Percentiles rank a stretch among this genome's conserved stretches.
Evolutionary conservation across 345 rosid genomes (phyloP).

Genomic region (Citrus unshiu): DNA sequence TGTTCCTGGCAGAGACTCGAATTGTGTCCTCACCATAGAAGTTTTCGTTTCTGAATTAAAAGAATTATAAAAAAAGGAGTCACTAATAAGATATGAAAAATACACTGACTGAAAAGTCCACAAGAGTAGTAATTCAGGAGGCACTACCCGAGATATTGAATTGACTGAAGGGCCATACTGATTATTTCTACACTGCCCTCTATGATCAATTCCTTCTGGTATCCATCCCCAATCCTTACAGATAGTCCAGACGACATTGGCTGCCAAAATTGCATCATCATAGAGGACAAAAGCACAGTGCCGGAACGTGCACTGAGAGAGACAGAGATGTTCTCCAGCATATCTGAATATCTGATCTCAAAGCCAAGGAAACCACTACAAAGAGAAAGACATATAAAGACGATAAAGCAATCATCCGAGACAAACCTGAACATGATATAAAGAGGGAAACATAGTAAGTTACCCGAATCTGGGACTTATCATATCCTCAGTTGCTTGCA

Average conservation of each 20-base stretch:
- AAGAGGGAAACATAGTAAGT: not conserved
- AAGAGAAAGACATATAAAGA: not conserved
- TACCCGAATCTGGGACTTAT: slow-evolving; percentile 75
- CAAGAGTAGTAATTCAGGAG: not conserved
- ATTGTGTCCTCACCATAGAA: slow-evolving; percentile 76
- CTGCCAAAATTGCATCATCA: slow-evolving; percentile 65
- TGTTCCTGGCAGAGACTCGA: slow-evolving; percentile 63
- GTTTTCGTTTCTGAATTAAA: slow-evolving; percentile 54
- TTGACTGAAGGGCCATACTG: slow-evolving; percentile 63
- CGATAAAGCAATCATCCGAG: not conserved
- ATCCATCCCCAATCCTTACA: slow-evolving; percentile 37
- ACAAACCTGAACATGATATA: not conserved
- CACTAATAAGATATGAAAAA: not conserved
- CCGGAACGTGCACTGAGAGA: slow-evolving; percentile 58
- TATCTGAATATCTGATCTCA: slow-evolving; percentile 66
- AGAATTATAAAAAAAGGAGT: not conserved
- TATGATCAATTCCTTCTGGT: slow-evolving; percentile 43
- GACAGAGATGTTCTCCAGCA: slow-evolving; percentile 62
- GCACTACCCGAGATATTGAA: slow-evolving; percentile 83
- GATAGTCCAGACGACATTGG: slow-evolving; percentile 50
- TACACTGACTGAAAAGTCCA: not conserved
- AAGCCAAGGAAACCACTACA: slow-evolving; percentile 72
- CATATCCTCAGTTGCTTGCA: slow-evolving; percentile 77
- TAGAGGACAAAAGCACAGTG: slow-evolving; percentile 50
- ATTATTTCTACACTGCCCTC: slow-evolving; percentile 64